Conservation (phyloP, 768 basidiomycete genomes). For the Trametes maxima region DNA sequence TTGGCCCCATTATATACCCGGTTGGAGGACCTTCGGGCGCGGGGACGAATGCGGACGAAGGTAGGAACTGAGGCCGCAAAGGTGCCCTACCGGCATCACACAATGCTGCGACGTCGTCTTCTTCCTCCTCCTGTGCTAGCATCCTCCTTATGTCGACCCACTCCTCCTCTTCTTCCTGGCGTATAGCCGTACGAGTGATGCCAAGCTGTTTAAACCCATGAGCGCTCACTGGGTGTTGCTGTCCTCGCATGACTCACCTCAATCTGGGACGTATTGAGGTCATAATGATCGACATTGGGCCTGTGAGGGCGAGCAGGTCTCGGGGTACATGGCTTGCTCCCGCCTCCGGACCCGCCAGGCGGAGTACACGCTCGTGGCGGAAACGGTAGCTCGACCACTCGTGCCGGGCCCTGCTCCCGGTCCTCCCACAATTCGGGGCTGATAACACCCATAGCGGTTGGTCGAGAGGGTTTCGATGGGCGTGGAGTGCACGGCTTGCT, state of each 20-base stretch:
- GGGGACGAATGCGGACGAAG: too few species aligned
- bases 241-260: neutral
- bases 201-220: too few species aligned
- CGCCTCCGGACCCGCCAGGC: neutral
- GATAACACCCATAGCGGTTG: neutral
- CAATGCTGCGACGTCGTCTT: too few species aligned
- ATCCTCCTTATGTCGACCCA: too few species aligned
- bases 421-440: neutral
- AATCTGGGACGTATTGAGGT: neutral
- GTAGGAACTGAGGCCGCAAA: too few species aligned
- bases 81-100: too few species aligned
- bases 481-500: conserved; percentile 2
- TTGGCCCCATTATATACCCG: too few species aligned
- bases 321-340: neutral
- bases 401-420: neutral
- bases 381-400: neutral
- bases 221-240: too few species aligned
- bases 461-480: neutral
- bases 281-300: neutral
- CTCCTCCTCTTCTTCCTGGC: too few species aligned
- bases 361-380: neutral
- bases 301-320: neutral
- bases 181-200: too few species aligned
- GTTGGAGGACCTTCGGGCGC: too few species aligned
- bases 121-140: too few species aligned